These are phyloP conservation scores for Epipyxis sp. DNA, from an alignment of 108 stramenopile species.

Conservation along the genomic window DNA sequence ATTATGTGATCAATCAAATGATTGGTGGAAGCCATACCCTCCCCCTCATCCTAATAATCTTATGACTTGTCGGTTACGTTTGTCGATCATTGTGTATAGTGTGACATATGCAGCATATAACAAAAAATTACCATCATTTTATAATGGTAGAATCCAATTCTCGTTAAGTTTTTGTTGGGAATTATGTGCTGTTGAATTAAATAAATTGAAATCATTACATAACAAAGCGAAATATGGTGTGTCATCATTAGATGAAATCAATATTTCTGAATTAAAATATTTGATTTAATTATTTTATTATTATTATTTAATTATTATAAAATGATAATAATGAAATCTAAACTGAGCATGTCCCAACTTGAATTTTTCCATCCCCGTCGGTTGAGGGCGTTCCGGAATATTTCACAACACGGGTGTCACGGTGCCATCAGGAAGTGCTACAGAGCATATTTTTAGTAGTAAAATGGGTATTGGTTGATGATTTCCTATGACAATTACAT, in stretches of 20 bases:
- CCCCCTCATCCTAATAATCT: background rate
- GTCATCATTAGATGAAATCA: slow-evolving; percentile 13
- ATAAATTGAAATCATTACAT: background rate
- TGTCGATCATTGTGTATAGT: background rate
- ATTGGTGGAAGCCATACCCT: background rate
- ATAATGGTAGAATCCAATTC: background rate
- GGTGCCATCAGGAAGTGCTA: too few species aligned
- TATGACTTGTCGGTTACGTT: background rate
- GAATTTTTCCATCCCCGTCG: too few species aligned
- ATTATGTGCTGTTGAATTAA: background rate
- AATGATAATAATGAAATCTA: too few species aligned
- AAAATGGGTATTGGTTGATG: too few species aligned
- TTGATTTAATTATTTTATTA: too few species aligned
- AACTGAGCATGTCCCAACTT: too few species aligned
- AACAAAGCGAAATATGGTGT: background rate
- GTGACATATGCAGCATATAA: background rate
- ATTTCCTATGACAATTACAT: too few species aligned
- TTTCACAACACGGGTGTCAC: too few species aligned
- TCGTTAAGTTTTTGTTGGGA: slow-evolving; percentile 16
- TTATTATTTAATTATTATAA: too few species aligned
- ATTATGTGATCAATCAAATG: background rate
- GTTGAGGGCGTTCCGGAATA: too few species aligned
- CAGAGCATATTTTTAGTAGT: too few species aligned
- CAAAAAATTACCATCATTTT: background rate
- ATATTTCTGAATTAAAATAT: too few species aligned